Evolutionary conservation across 2,329 filamentous ascomycete species (phyloP).

Genomic region (Colletotrichum orchidophilum): DNA sequence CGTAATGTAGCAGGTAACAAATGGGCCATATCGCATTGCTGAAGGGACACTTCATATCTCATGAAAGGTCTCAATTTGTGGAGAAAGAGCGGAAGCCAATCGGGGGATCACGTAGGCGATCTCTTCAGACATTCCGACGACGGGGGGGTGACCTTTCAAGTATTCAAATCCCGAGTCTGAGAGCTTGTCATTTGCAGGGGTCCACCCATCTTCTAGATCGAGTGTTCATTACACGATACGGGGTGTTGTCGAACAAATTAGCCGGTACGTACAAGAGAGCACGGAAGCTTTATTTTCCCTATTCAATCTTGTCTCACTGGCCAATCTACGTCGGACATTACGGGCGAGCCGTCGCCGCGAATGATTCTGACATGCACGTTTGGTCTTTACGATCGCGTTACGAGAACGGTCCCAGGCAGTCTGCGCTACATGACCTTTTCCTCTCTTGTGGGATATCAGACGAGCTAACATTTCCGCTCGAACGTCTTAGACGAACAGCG

Average conservation of each 20-base stretch:
- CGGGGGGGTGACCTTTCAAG: background rate
- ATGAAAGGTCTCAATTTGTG: background rate
- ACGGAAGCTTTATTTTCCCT: background rate
- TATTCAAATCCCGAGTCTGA: background rate
- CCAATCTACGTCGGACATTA: background rate
- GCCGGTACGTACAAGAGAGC: background rate
- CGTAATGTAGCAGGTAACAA: background rate
- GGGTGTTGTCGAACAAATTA: background rate
- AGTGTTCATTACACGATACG: background rate
- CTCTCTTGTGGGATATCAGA: background rate
- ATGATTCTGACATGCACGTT: background rate
- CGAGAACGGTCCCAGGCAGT: background rate
- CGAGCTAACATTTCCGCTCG: background rate
- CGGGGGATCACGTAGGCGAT: background rate
- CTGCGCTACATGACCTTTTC: background rate
- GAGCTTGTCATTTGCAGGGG: background rate
- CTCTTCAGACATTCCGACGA: background rate
- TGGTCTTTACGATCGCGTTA: background rate
- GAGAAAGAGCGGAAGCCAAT: background rate
- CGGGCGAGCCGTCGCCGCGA: background rate
- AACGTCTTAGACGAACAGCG: background rate
- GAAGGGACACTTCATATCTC: background rate
- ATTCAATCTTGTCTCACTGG: background rate
- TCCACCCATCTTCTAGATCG: background rate
- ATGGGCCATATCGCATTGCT: background rate